Evolutionary conservation across 495 filamentous ascomycete genomes (phyloP).

Genomic region (Gamarada debralockiae): DNA sequence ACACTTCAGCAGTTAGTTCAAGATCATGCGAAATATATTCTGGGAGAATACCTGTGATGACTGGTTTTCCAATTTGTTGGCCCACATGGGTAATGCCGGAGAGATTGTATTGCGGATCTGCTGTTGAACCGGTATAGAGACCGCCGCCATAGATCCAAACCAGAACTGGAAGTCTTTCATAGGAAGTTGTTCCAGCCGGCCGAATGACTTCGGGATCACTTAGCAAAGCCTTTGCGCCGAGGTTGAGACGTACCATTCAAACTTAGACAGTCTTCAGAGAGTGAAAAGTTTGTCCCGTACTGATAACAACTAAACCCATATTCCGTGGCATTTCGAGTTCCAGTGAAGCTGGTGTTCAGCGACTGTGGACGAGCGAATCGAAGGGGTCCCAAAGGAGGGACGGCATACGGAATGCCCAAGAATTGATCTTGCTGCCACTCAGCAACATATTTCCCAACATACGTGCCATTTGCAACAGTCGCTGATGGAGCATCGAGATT

Average conservation of each 20-base stretch:
- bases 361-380: conserved; percentile 41
- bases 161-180: conserved; percentile 57
- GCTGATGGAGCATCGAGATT: not conserved
- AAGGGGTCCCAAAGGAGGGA: conserved; percentile 42
- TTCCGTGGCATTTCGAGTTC: conserved; percentile 46
- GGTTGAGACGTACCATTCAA: conserved; percentile 36
- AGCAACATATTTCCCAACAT: conserved; percentile 34
- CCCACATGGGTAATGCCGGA: conserved; percentile 54
- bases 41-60: conserved; percentile 21
- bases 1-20: conserved; percentile 13
- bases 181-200: conserved; percentile 49
- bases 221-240: not conserved
- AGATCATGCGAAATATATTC: too few species aligned
- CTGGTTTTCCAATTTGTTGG: conserved; percentile 51
- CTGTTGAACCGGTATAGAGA: conserved; percentile 42
- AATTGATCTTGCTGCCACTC: conserved; percentile 48
- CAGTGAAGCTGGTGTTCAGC: conserved; percentile 35
- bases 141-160: conserved; percentile 76
- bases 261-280: conserved; percentile 66
- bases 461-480: conserved; percentile 37
- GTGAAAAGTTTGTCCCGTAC: conserved; percentile 20
- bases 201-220: conserved; percentile 40
- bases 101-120: conserved; percentile 44
- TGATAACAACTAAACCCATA: conserved; percentile 48
- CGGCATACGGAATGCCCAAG: conserved; percentile 53